Evolutionary conservation across 1,284 basidiomycete genomes (phyloP).

Genomic region (Malassezia vespertilionis): DNA sequence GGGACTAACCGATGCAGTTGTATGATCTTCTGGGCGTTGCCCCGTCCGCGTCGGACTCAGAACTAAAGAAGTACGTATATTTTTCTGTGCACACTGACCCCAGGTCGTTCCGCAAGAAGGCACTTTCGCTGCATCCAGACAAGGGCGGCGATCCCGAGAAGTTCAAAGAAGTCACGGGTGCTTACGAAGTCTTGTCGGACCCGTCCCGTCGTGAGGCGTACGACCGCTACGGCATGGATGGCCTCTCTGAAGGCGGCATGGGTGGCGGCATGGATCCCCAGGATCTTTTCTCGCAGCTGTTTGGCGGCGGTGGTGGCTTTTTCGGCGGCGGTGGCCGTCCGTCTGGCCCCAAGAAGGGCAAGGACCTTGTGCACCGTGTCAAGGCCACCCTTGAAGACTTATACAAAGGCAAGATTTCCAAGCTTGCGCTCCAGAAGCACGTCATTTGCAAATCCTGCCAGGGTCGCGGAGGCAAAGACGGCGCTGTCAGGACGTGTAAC

Average conservation of each 20-base stretch:
- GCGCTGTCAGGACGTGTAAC: constrained; percentile 71
- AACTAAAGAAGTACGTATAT: constrained; percentile 46
- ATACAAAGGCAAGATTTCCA: constrained; percentile 96
- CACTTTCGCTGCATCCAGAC: constrained; percentile 63
- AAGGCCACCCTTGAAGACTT: constrained; percentile 92
- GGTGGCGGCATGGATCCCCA: constrained; percentile 87
- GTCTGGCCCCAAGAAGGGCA: constrained; percentile 84
- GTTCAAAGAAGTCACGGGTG: constrained; percentile 96
- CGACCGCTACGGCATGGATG: constrained; percentile 86
- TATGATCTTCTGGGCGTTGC: constrained; percentile 45
- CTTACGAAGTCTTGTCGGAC: constrained; percentile 90
- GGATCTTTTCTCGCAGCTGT: constrained; percentile 96
- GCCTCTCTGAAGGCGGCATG: constrained; percentile 58
- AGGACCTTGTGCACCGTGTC: constrained; percentile 95
- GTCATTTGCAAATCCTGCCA: constrained; percentile 85
- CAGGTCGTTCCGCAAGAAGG: constrained; percentile 35
- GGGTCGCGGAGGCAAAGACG: constrained; percentile 94
- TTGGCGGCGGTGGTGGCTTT: constrained; percentile 59
- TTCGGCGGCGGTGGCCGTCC: constrained; percentile 57
- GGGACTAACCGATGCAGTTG: constrained; percentile 24
- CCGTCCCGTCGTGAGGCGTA: constrained; percentile 62
- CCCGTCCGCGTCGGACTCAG: constrained; percentile 30
- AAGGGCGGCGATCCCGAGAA: constrained; percentile 88
- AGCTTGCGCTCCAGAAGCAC: constrained; percentile 91
- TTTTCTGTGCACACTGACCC: background rate